Evolutionary conservation across 2,329 filamentous ascomycete species (phyloP).

Genomic region (Cladosporium sphaerospermum): DNA sequence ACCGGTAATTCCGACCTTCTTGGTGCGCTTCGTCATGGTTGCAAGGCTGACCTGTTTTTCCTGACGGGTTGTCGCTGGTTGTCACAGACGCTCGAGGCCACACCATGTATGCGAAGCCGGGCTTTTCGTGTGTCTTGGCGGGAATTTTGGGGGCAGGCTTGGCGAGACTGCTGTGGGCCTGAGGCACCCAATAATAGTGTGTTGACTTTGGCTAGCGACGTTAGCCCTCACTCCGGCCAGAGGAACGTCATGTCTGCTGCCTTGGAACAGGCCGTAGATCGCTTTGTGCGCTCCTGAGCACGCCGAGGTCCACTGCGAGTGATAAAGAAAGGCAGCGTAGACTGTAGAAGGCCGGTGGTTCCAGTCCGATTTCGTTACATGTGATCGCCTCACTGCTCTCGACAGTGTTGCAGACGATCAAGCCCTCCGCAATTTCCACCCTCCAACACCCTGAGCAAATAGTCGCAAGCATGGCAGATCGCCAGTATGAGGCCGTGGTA

Average conservation of each 20-base stretch:
- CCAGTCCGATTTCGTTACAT: background rate
- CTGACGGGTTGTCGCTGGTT: conserved; percentile 12
- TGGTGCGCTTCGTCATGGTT: conserved; percentile 93
- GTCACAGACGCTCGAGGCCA: conserved; percentile 7
- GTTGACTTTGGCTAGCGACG: too few species aligned
- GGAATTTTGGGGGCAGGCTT: background rate
- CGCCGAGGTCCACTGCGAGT: too few species aligned
- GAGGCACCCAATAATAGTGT: too few species aligned
- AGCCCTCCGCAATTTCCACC: background rate
- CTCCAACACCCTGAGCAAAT: background rate
- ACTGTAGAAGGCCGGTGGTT: too few species aligned
- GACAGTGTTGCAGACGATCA: background rate
- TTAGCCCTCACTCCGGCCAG: too few species aligned
- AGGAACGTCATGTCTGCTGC: too few species aligned
- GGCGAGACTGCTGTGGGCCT: background rate
- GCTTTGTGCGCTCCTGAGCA: too few species aligned
- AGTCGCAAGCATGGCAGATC: conserved; percentile 19
- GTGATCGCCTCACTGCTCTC: background rate
- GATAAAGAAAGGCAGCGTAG: too few species aligned
- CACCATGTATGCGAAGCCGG: conserved; percentile 4
- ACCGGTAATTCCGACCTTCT: conserved; percentile 98
- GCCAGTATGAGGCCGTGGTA: conserved; percentile 59
- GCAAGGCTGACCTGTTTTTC: conserved; percentile 18
- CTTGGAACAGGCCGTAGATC: too few species aligned
- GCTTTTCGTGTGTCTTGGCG: conserved; percentile 8